Evolutionary conservation across 805 yeast genomes (phyloP), one percentile per base, ranked within the genome.

Genomic region (Starmerella vitae): DNA sequence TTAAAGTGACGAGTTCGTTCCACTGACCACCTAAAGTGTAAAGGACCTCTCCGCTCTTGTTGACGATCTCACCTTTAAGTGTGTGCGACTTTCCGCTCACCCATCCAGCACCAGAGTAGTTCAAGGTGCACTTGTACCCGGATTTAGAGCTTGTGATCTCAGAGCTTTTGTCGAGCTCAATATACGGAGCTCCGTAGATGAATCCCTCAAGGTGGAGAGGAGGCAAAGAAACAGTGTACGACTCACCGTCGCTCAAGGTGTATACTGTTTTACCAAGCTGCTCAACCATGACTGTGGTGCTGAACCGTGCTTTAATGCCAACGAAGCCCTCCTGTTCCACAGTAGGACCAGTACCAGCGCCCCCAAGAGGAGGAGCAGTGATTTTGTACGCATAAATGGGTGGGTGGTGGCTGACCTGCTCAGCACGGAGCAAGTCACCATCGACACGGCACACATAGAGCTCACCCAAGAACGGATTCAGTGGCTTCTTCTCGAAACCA

Each of bases 401-500:
- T 14, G 98, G 98, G 60, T 91, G 98, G 63, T 91, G 98, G 45
- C 86, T 76, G 12, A 91, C 96, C 62, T 91, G 98, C 61, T 91
- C 98, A 47, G 86, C 74, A 39, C 84, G 63, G 55, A 88, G 65
- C 10, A 74, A 61, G 20, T 94, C 81, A 45, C 82, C 93, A 48
- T 75, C 83, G 94, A 96, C 85, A 53, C 78, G 76, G 34, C 95
- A 97, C 28, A 83, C 80, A 53, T 86, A 91, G 36, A 85, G 67
- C 64, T 91, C 98, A 41, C 98, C 98, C 48, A 91, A 65, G 55
- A 91, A 88, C 33, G 98, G 98, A 58, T 91, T 91, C 58, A 91
- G 66, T 7, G 98, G 97, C 63, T 91, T 91, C 71, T 91, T 91
- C 63, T 91, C 98, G 30, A 83, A 70, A n/a, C 97, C 97, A 71